Evolutionary conservation across 257 asterid genomes (phyloP).

Genomic region (Solanum etuberosum): DNA sequence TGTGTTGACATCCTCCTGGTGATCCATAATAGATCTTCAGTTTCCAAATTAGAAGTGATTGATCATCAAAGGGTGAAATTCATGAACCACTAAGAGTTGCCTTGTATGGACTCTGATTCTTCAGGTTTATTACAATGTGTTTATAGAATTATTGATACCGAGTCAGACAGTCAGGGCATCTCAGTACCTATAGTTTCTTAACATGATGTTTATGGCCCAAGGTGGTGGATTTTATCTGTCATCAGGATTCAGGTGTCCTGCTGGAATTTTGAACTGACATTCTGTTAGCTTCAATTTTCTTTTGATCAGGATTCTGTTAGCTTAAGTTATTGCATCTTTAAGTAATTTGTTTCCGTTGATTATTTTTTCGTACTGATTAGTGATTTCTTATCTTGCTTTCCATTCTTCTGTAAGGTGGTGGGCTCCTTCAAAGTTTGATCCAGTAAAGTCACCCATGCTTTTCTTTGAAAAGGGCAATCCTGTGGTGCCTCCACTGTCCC

Average conservation of each 20-base stretch:
- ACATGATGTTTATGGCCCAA: background rate
- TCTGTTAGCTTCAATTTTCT: background rate
- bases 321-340: background rate
- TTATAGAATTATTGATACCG: background rate
- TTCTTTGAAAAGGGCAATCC: conserved; percentile 85
- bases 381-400: background rate
- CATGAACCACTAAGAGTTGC: background rate
- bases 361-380: background rate
- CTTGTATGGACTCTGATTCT: background rate
- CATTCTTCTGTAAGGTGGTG: conserved; percentile 68
- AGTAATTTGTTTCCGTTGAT: background rate
- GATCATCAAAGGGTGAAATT: background rate
- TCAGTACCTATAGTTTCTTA: background rate
- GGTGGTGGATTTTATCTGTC: background rate
- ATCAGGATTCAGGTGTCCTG: background rate
- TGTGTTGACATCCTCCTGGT: background rate
- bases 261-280: background rate
- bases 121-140: background rate
- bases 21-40: background rate
- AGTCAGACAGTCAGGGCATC: background rate
- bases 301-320: background rate
- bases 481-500: conserved; percentile 51
- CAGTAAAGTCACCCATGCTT: conserved; percentile 85
- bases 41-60: background rate
- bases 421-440: conserved; percentile 98